phyloP scores from a whole-genome alignment of 2,329 filamentous ascomycete species.

The Herpotrichia juniperi region DNA sequence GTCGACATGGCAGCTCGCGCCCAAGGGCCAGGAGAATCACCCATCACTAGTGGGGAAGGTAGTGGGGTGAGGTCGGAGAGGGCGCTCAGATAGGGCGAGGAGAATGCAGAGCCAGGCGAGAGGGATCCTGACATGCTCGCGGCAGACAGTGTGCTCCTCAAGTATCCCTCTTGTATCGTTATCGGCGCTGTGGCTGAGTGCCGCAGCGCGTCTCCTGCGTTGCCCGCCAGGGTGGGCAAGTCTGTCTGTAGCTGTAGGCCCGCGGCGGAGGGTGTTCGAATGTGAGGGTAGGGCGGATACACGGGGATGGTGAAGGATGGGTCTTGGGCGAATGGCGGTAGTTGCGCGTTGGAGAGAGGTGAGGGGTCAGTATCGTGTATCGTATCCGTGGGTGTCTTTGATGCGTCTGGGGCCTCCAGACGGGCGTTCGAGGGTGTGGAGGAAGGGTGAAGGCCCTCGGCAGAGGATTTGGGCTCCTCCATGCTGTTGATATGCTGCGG shows the following conservation, averaged over 20 bases:
- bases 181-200: conserved; percentile 46
- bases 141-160: conserved; percentile 50
- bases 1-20: conserved; percentile 36
- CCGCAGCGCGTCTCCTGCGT: conserved; percentile 31
- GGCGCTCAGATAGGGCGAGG: conserved; percentile 55
- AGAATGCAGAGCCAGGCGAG: conserved; percentile 52
- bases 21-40: conserved; percentile 52
- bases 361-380: too few relatives aligned
- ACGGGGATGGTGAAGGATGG: conserved; percentile 24
- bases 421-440: conserved; percentile 20
- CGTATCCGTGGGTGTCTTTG: conserved; percentile 19
- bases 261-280: conserved; percentile 39
- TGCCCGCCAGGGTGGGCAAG: conserved; percentile 36
- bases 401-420: conserved; percentile 19
- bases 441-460: conserved; percentile 25
- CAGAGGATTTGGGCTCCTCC: conserved; percentile 34
- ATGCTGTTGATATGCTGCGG: conserved; percentile 38
- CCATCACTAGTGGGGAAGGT: conserved; percentile 55
- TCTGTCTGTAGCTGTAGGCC: conserved; percentile 36
- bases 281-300: conserved; percentile 34
- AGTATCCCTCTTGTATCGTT: conserved; percentile 41
- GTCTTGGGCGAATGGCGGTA: conserved; percentile 23
- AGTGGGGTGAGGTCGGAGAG: conserved; percentile 59
- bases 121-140: conserved; percentile 52
- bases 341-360: conserved; percentile 30